phyloP scores from a whole-genome alignment of 2,329 filamentous ascomycete genomes.

The Diaporthe sp. region DNA sequence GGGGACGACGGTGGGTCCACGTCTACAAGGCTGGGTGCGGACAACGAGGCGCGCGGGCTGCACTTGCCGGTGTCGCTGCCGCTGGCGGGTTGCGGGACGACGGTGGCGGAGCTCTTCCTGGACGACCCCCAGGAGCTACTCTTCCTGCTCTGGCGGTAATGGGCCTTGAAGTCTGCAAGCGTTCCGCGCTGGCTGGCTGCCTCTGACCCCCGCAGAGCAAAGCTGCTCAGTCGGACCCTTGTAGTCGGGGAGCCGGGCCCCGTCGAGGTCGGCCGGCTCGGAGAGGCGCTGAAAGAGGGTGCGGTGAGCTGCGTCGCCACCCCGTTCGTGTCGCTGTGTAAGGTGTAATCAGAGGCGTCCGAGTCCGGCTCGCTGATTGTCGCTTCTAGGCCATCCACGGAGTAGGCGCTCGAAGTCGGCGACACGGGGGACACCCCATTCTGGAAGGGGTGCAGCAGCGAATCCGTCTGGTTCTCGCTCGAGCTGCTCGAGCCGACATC shows the following conservation, averaged over 20 bases:
- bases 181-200: not conserved
- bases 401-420: conserved; percentile 36
- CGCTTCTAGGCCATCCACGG: conserved; percentile 32
- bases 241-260: not conserved
- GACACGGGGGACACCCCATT: conserved; percentile 37
- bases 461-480: conserved; percentile 21
- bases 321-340: conserved; percentile 13
- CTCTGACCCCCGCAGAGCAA: not conserved
- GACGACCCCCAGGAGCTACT: not conserved
- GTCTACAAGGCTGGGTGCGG: not conserved
- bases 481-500: conserved; percentile 43
- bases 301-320: conserved; percentile 7
- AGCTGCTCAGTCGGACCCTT: conserved; percentile 5
- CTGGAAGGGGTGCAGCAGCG: not conserved
- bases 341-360: conserved; percentile 12
- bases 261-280: not conserved
- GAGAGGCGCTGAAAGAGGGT: not conserved
- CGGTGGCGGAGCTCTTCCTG: conserved; percentile 21
- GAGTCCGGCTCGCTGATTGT: conserved; percentile 37
- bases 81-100: conserved; percentile 23
- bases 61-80: conserved; percentile 11
- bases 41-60: not conserved
- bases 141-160: not conserved
- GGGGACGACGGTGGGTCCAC: not conserved
- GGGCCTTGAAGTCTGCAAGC: not conserved